A percentile compares a stretch with the other conserved stretches of the same genome.
phyloP scores from a whole-genome alignment of 495 filamentous ascomycete genomes.

The Aspergillus coremiiformis region DNA sequence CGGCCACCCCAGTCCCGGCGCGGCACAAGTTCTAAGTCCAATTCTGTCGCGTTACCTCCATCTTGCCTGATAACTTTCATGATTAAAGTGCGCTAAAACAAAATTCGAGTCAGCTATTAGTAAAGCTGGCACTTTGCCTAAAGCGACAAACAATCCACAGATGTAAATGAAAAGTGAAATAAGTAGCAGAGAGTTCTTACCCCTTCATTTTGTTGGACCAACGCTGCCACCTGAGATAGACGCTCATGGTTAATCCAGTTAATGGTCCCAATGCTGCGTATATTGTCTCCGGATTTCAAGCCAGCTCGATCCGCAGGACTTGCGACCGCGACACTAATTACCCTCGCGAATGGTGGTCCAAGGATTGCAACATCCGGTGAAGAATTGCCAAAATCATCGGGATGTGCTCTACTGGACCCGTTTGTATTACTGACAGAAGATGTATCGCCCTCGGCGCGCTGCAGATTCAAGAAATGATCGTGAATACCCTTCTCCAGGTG shows the following conservation, averaged over 20 bases:
- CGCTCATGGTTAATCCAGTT: conserved; percentile 79
- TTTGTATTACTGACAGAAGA: conserved; percentile 26
- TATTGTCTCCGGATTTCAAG: conserved; percentile 70
- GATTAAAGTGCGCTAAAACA: conserved; percentile 49
- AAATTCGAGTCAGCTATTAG: background rate
- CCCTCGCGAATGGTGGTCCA: conserved; percentile 76
- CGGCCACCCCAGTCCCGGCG: conserved; percentile 78
- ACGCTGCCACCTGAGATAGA: conserved; percentile 73
- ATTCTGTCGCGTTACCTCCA: conserved; percentile 41
- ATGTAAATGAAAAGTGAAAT: background rate
- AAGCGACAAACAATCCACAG: background rate
- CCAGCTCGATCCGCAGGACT: conserved; percentile 85
- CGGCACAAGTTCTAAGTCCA: conserved; percentile 65
- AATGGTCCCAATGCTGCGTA: conserved; percentile 76
- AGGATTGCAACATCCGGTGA: conserved; percentile 30
- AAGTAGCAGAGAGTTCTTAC: conserved; percentile 46
- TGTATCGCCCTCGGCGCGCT: conserved; percentile 21
- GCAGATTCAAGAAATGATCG: conserved; percentile 50
- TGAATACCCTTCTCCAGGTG: conserved; percentile 76
- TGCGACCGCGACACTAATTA: conserved; percentile 69
- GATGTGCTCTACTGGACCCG: conserved; percentile 13
- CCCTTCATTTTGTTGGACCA: conserved; percentile 81
- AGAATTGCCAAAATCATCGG: conserved; percentile 10
- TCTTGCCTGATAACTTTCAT: conserved; percentile 60
- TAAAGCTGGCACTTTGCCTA: background rate